A percentile compares a stretch with the other conserved stretches of the same genome.
These are phyloP conservation scores for Suillus cothurnatus DNA, from an alignment of 768 basidiomycete species.

Conservation along the genomic window DNA sequence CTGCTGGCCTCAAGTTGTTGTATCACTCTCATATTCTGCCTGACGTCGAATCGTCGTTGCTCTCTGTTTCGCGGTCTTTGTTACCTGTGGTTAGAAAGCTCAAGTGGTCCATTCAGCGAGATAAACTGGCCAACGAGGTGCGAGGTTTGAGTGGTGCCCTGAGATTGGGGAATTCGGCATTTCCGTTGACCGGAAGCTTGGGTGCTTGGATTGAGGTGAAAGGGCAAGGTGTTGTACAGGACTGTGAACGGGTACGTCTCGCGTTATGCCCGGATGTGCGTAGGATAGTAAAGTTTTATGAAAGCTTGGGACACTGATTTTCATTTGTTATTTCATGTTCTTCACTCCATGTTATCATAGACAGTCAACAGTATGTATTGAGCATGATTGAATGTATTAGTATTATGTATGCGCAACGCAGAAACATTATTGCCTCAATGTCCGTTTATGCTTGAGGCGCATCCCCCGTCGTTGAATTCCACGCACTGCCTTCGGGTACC, in stretches of 20 bases:
- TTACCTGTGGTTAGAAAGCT: conserved; percentile 65
- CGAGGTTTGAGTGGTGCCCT: conserved; percentile 42
- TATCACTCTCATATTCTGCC: conserved; percentile 58
- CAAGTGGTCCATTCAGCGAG: conserved; percentile 72
- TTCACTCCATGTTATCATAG: background rate
- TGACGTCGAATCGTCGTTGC: conserved; percentile 61
- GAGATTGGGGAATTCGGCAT: conserved; percentile 18
- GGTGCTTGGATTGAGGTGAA: conserved; percentile 59
- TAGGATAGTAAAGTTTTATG: conserved; percentile 62
- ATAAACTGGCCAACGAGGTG: conserved; percentile 59
- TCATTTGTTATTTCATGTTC: background rate
- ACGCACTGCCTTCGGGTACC: conserved; percentile 31
- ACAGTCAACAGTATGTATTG: background rate
- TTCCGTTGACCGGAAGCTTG: conserved; percentile 39
- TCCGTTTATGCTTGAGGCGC: background rate
- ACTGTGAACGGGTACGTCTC: conserved; percentile 66
- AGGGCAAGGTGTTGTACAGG: conserved; percentile 52
- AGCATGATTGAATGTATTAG: background rate
- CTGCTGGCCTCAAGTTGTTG: conserved; percentile 45
- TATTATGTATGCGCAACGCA: background rate
- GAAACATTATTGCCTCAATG: background rate
- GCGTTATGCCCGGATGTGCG: conserved; percentile 68
- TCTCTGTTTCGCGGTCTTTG: conserved; percentile 58
- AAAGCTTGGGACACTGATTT: conserved; percentile 36
- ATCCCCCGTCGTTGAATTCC: background rate